Percentiles rank a stretch among this genome's conserved stretches.
phyloP scores from a whole-genome alignment of 495 filamentous ascomycete species.

The Aspergillus affinis region DNA sequence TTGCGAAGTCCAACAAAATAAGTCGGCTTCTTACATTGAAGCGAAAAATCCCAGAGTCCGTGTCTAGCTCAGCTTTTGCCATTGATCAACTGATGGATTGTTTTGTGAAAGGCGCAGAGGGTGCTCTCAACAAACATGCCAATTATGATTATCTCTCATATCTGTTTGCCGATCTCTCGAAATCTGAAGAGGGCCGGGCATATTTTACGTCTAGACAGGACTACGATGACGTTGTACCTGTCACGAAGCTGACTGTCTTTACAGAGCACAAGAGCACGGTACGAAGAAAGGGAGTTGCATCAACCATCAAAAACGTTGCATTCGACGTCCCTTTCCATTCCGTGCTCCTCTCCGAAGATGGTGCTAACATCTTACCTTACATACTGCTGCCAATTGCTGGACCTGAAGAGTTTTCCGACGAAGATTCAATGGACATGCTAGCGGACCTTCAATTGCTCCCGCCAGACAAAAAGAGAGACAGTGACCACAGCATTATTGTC shows the following conservation, averaged over 20 bases:
- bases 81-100: conserved; percentile 92
- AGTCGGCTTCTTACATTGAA: conserved; percentile 64
- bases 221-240: conserved; percentile 76
- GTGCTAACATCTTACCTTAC: conserved; percentile 82
- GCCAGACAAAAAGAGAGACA: conserved; percentile 81
- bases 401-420: conserved; percentile 56
- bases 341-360: conserved; percentile 67
- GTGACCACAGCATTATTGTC: conserved; percentile 68
- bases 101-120: conserved; percentile 87
- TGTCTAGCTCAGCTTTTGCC: conserved; percentile 66
- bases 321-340: conserved; percentile 71
- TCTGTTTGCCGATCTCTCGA: conserved; percentile 88
- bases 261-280: conserved; percentile 81
- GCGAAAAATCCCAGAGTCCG: conserved; percentile 56
- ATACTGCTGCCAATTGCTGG: conserved; percentile 70
- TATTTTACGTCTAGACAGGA: conserved; percentile 73
- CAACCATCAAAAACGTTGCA: conserved; percentile 83
- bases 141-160: conserved; percentile 92
- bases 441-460: conserved; percentile 85
- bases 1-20: conserved; percentile 74
- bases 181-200: conserved; percentile 66
- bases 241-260: conserved; percentile 88
- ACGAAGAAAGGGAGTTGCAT: conserved; percentile 85
- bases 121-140: conserved; percentile 78
- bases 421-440: conserved; percentile 76